Conservation (phyloP, 257 asterid genomes). For the Solanum tarapatanum region DNA sequence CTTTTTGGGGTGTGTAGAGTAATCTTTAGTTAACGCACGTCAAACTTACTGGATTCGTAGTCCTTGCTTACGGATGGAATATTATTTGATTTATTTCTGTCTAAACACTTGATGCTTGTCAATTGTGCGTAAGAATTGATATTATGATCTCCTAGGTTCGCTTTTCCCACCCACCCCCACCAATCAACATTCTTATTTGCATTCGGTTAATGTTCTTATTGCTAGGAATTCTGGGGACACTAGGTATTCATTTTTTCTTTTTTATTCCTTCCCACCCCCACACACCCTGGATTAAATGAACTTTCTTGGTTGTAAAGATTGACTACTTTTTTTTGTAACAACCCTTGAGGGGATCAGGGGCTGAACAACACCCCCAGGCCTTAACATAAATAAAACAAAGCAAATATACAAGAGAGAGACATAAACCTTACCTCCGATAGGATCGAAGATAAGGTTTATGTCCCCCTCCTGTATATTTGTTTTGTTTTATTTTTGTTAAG, state of each 20-base stretch:
- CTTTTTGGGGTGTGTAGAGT: not conserved
- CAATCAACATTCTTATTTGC: not conserved
- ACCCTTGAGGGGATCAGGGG: too few relatives aligned
- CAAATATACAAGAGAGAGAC: too few relatives aligned
- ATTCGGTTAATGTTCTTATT: not conserved
- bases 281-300: not conserved
- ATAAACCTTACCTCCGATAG: too few relatives aligned
- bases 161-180: not conserved
- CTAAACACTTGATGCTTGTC: not conserved
- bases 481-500: too few relatives aligned
- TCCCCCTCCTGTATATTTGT: too few relatives aligned
- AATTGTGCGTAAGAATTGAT: not conserved
- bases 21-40: not conserved
- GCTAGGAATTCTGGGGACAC: not conserved
- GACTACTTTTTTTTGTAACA: too few relatives aligned
- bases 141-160: not conserved
- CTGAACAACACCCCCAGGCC: too few relatives aligned
- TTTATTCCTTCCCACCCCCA: not conserved
- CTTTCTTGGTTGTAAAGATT: not conserved
- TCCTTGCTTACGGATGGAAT: not conserved
- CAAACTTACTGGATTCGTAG: not conserved
- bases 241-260: not conserved
- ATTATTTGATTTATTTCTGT: not conserved
- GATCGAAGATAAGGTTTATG: too few relatives aligned
- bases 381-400: too few relatives aligned